Evolutionary conservation across 495 filamentous ascomycete species (phyloP).

Genomic region (Tuber brumale): DNA sequence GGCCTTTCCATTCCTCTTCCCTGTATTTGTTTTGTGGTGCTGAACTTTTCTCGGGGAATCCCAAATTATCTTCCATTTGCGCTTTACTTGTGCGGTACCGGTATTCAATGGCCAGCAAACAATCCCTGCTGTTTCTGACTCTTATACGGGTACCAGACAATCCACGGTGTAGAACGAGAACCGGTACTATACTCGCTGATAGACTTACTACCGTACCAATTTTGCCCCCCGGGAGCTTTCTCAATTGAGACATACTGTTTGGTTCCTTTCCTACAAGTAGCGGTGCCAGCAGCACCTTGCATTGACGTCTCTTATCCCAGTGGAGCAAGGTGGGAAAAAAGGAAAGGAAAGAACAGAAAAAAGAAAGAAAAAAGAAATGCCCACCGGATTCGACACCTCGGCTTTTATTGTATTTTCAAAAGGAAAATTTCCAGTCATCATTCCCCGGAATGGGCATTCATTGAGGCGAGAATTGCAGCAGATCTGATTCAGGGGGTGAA

Average conservation of each 20-base stretch:
- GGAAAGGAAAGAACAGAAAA: neutral
- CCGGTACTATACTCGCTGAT: too few species aligned
- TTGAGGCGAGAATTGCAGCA: neutral
- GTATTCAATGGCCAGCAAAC: neutral
- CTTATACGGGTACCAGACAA: neutral
- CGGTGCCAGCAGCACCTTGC: neutral
- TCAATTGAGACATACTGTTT: neutral
- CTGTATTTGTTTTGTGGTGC: neutral
- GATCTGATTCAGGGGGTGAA: slow-evolving; percentile 6
- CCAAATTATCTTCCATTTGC: neutral
- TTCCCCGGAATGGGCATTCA: neutral
- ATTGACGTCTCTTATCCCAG: neutral
- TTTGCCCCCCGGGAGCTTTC: neutral
- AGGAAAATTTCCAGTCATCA: neutral
- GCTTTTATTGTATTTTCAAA: neutral
- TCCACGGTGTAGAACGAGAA: too few species aligned
- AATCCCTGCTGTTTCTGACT: neutral
- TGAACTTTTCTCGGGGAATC: neutral
- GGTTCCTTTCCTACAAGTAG: neutral
- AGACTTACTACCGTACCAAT: too few species aligned
- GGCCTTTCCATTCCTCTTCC: neutral
- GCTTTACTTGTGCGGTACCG: neutral
- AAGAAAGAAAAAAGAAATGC: neutral
- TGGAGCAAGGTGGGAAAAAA: neutral
- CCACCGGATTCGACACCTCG: neutral